phyloP scores from a whole-genome alignment of 306 rosid genomes.

The Rubus idaeus region DNA sequence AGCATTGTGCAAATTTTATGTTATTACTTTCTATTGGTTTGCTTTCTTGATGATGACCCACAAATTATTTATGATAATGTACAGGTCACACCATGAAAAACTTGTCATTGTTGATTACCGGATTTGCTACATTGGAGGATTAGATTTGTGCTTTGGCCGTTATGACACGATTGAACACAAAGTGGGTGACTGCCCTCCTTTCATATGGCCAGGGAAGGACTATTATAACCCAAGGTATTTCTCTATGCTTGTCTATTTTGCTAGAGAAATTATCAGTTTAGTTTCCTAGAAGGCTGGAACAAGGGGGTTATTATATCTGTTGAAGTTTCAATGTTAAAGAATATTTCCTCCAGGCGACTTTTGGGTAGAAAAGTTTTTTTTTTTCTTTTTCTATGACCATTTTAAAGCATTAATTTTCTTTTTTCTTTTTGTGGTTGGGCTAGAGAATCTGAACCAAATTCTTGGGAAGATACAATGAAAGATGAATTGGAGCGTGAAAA shows the following conservation, averaged over 20 bases:
- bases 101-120: conserved; percentile 47
- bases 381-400: not conserved
- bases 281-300: not conserved
- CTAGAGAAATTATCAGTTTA: not conserved
- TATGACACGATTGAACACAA: conserved; percentile 47
- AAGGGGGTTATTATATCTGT: not conserved
- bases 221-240: conserved; percentile 52
- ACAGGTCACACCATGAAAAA: conserved; percentile 60
- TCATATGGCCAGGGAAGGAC: conserved; percentile 54
- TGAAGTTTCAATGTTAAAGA: not conserved
- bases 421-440: not conserved
- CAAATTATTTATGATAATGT: conserved; percentile 5
- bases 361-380: not conserved
- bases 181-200: conserved; percentile 46
- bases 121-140: conserved; percentile 49
- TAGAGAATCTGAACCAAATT: conserved; percentile 63
- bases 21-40: not conserved
- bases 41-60: not conserved
- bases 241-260: not conserved
- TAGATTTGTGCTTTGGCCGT: conserved; percentile 55
- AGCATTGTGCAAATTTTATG: not conserved
- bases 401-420: not conserved
- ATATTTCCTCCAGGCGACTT: not conserved
- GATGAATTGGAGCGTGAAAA: conserved; percentile 50
- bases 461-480: conserved; percentile 50